Evolutionary conservation across 2,329 filamentous ascomycete species (phyloP), one percentile per base, ranked within the genome.

Genomic region (Verticillium klebahnii): DNA sequence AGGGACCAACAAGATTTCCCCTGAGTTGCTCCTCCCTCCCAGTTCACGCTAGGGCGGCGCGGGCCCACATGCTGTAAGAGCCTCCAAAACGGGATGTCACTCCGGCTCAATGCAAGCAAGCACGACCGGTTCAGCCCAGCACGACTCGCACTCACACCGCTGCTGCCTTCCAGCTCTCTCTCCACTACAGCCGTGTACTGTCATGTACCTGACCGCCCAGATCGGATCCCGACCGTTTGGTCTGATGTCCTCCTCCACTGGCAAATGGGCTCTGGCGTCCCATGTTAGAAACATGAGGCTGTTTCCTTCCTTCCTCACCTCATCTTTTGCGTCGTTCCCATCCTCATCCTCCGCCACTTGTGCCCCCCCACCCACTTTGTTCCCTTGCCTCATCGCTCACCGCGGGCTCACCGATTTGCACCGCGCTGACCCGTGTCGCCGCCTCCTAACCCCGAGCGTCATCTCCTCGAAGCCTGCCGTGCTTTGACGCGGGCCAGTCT

Each of bases 251-350:
- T 61, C 61, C 60, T 57, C 56, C 23, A 61, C 29, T 17, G 32
- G 32, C 25, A 36, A 59, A 45, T 62, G 57, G 57, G 57, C 61
- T 57, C 45, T 50, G 59, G 64, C 66, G 64, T 73, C 71, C 19
- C 40, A 50, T 50, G 40, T 50, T 23, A 23, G 71, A 75, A 75
- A 74, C 73, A 70, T 68, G 68, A 69, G 60, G 60, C 67, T 71
- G 69, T 73, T 73, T 74, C 69, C 62, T 63, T 59, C 59, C 45
- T 62, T 62, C 62, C 57, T 58, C 60, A 59, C 19, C 40, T 50
- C 40, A 23, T 50, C 40, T 50, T 50, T 12, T 25, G 34, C 34
- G 29, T 29, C 29, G 29, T 6, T 29, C 29, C 29, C 29, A 29
- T 29, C 29, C 29, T 29, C 29, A 29, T 29, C 29, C 29, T 29